Percentiles rank a stretch among this genome's conserved stretches.
phyloP scores from a whole-genome alignment of 768 basidiomycete species.

The Leccinum subtestaceum region DNA sequence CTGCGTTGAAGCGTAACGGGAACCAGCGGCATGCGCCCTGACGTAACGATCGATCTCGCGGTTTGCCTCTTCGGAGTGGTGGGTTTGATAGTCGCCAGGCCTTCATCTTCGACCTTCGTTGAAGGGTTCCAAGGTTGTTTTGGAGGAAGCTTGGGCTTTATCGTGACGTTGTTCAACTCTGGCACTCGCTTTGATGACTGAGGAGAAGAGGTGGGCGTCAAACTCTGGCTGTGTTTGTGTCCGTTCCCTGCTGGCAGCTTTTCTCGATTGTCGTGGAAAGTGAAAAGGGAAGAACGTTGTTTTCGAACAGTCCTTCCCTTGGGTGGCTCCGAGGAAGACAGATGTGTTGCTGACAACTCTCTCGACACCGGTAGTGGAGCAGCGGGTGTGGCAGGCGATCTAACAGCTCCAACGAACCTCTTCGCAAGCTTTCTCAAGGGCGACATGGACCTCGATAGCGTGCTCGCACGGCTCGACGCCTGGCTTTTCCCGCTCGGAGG shows the following conservation, averaged over 20 bases:
- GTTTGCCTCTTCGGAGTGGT: conserved; percentile 48
- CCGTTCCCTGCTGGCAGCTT: conserved; percentile 54
- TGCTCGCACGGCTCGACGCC: conserved; percentile 37
- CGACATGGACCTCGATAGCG: conserved; percentile 74
- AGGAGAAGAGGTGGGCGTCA: conserved; percentile 70
- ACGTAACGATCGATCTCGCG: conserved; percentile 45
- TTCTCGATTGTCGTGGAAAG: conserved; percentile 41
- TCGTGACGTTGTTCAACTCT: conserved; percentile 39
- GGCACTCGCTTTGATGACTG: conserved; percentile 32
- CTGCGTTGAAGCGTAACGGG: conserved; percentile 59
- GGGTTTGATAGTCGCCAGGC: conserved; percentile 43
- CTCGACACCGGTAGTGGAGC: conserved; percentile 47
- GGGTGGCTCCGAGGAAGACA: conserved; percentile 55
- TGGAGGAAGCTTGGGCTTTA: conserved; percentile 35
- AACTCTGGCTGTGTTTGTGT: conserved; percentile 69
- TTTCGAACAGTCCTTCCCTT: conserved; percentile 40
- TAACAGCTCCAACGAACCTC: conserved; percentile 53
- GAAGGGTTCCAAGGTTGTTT: conserved; percentile 79
- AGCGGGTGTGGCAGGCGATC: conserved; percentile 38
- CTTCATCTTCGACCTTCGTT: conserved; percentile 65
- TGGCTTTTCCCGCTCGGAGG: conserved; percentile 51
- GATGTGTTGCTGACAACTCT: conserved; percentile 37
- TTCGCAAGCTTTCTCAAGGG: conserved; percentile 77
- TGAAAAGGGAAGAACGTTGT: conserved; percentile 64
- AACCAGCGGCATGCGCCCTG: conserved; percentile 44